Conservation (phyloP, 352 stramenopile genomes). For the Synura sp. region DNA sequence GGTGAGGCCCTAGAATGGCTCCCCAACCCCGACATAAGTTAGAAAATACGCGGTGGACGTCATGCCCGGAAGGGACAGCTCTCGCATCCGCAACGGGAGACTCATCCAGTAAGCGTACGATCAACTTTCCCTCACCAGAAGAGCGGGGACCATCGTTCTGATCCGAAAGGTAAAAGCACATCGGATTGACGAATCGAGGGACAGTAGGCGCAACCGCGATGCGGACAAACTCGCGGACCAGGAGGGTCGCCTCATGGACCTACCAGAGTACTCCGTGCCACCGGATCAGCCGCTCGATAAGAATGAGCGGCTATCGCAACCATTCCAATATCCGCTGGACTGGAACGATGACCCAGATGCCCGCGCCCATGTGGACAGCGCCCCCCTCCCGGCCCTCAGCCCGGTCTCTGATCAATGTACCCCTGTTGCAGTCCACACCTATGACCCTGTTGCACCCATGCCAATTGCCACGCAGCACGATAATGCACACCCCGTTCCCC, state of each 20-base stretch:
- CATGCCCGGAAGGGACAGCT: not conserved
- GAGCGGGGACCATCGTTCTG: not conserved
- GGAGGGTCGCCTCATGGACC: not conserved
- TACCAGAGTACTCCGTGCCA: too few relatives aligned
- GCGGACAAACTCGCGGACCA: not conserved
- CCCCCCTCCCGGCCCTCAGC: not conserved
- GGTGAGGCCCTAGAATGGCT: too few relatives aligned
- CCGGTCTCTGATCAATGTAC: conserved; percentile 6
- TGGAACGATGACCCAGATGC: not conserved
- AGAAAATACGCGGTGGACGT: conserved; percentile 2
- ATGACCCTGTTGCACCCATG: conserved; percentile 23
- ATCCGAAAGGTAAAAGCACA: too few relatives aligned
- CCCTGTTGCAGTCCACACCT: conserved; percentile 7
- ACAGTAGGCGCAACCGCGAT: too few relatives aligned
- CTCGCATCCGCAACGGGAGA: too few relatives aligned
- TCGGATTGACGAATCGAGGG: too few relatives aligned
- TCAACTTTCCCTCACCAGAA: too few relatives aligned
- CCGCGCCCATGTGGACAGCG: not conserved
- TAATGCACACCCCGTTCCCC: conserved; percentile 9
- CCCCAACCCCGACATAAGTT: too few relatives aligned
- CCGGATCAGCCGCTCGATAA: too few relatives aligned
- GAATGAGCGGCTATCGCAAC: not conserved
- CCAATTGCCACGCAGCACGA: not conserved
- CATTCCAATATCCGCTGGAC: not conserved
- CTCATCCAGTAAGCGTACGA: too few relatives aligned